Evolutionary conservation across 2,329 filamentous ascomycete species (phyloP), one percentile per base, ranked within the genome.

Genomic region (Aspergillus spinulosporus): DNA sequence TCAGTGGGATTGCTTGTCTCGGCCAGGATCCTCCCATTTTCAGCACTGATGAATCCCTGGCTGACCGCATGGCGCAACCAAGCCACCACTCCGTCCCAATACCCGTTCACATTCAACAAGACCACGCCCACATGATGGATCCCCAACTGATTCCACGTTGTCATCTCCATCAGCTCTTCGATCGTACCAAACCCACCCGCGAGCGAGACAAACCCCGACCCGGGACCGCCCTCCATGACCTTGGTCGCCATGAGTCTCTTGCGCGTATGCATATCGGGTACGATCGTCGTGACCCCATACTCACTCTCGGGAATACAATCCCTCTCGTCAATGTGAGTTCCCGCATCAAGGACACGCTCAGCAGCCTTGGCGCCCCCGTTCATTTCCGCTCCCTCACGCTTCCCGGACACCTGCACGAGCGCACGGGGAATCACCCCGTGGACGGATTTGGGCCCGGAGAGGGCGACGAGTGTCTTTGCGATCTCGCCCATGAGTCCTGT

Each of bases 161-260:
- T 92, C 70, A 99, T 82, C 81, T 99, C 94, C 81, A 97, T 92
- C 58, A 97, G 80, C 80, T 99, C 94, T 78, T 99, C 94, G 71
- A 97, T 82, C 2, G 94, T 99, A 21, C 94, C 94, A 74, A 93
- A 99, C 0, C 94, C 94, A 43, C 93, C 93, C 54, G 84, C 85
- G 57, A 99, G 78, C 29, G 92, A 92, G 39, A 99, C 85, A 76
- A 99, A 99, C 9, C 93, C 93, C 56, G 86, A 88, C 1, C 93
- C 93, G 0, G 87, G 85, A 0, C 89, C 92, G 28, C 91, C 91
- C 15, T 84, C 82, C 28, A 95, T 83, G 11, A 97, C 92, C 72
- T 93, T 89, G 66, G 86, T 81, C 5, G 92, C 93, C 94, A 99
- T 97, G 78, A 94, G 82, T 64, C 89, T 85, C 80, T 99, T 99